Percentiles rank a stretch among this genome's conserved stretches.
Evolutionary conservation across 345 rosid genomes (phyloP).

Genomic region (Camelina neglecta): DNA sequence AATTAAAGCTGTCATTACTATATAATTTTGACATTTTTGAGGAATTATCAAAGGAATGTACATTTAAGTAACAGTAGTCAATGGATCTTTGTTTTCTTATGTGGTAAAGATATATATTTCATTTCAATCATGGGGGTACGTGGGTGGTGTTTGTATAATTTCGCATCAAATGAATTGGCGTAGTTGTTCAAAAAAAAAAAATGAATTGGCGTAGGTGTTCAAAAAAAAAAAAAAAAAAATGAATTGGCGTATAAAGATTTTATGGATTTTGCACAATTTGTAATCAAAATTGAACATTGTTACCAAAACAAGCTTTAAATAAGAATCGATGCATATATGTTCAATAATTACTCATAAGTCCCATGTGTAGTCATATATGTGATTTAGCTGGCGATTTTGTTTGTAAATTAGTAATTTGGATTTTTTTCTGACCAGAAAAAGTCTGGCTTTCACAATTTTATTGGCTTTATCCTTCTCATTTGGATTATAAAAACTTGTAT

Average conservation of each 20-base stretch:
- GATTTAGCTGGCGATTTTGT: slow-evolving; percentile 12
- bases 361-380: not conserved
- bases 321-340: slow-evolving; percentile 27
- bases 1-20: slow-evolving; percentile 16
- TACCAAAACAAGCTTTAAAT: not conserved
- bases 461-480: not conserved
- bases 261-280: not conserved
- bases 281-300: not conserved
- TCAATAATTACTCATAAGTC: slow-evolving; percentile 17
- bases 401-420: slow-evolving; percentile 12
- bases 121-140: not conserved
- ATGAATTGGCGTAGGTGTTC: not conserved
- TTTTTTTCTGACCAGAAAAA: slow-evolving; percentile 12
- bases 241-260: not conserved
- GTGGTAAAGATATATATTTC: not conserved
- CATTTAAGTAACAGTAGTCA: not conserved
- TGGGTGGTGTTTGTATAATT: too few relatives aligned
- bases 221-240: not conserved
- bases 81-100: not conserved
- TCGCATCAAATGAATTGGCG: not conserved
- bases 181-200: not conserved
- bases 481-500: too few relatives aligned
- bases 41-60: not conserved
- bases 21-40: not conserved
- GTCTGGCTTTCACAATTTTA: slow-evolving; percentile 9